Conservation (phyloP, 2,329 filamentous ascomycete genomes). For the Microdochium nivale region DNA sequence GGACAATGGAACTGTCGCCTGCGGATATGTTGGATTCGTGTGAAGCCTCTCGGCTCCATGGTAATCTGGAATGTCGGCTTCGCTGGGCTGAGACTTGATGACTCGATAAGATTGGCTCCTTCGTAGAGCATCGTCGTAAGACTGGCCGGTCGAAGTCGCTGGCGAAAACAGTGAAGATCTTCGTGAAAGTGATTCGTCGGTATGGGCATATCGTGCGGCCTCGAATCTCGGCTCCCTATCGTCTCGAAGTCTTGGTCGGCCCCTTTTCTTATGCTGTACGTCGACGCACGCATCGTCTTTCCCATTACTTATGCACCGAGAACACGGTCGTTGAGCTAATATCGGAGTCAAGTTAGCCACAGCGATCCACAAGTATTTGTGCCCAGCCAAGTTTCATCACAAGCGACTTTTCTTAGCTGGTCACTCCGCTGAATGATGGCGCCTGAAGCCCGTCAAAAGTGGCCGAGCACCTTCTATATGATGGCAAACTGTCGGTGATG, state of each 20-base stretch:
- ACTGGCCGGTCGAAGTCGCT: slow-evolving; percentile 29
- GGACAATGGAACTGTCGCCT: slow-evolving; percentile 29
- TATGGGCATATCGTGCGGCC: slow-evolving; percentile 34
- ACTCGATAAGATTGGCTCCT: slow-evolving; percentile 40
- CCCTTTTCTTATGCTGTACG: slow-evolving; percentile 79
- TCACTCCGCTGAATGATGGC: too few species aligned
- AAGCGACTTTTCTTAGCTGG: too few species aligned
- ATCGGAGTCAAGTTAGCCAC: slow-evolving; percentile 22
- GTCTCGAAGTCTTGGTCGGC: slow-evolving; percentile 68
- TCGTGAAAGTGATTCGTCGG: slow-evolving; percentile 37
- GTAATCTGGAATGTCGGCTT: slow-evolving; percentile 37
- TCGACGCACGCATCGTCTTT: slow-evolving; percentile 76
- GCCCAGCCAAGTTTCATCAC: not conserved
- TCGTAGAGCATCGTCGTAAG: slow-evolving; percentile 37
- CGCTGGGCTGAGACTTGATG: slow-evolving; percentile 44
- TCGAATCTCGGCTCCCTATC: slow-evolving; percentile 56
- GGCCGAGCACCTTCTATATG: too few species aligned
- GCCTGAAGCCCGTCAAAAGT: too few species aligned
- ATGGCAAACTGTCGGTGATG: too few species aligned
- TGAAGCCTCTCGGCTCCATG: slow-evolving; percentile 38
- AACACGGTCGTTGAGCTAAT: slow-evolving; percentile 67
- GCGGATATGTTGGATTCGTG: slow-evolving; percentile 40
- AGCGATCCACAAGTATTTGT: not conserved
- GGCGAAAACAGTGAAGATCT: slow-evolving; percentile 43
- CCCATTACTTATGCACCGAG: slow-evolving; percentile 66